Percentiles rank a stretch among this genome's conserved stretches.
phyloP scores from a whole-genome alignment of 2,329 filamentous ascomycete genomes.

The Pseudogymnoascus sp. region DNA sequence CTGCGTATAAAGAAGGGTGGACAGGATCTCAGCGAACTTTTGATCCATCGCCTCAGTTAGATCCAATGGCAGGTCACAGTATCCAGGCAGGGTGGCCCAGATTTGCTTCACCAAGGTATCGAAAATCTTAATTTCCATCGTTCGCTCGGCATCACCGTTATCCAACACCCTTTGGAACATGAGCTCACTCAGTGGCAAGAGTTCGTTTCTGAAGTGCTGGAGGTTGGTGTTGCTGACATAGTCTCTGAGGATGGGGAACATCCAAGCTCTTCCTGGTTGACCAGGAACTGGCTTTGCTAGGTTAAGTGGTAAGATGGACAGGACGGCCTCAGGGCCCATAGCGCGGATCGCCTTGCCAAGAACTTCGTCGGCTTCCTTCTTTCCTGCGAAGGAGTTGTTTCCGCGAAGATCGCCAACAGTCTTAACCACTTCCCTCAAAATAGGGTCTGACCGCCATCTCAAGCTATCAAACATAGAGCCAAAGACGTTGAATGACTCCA shows the following conservation, averaged over 20 bases:
- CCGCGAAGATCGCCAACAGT: slow-evolving; percentile 79
- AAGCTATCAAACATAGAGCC: slow-evolving; percentile 80
- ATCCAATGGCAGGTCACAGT: slow-evolving; percentile 87
- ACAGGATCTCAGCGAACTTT: slow-evolving; percentile 77
- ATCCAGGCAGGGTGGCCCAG: slow-evolving; percentile 88
- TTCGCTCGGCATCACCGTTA: slow-evolving; percentile 75
- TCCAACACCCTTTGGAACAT: slow-evolving; percentile 87
- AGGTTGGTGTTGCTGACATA: slow-evolving; percentile 83
- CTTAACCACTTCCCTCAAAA: slow-evolving; percentile 67
- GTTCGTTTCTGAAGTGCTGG: slow-evolving; percentile 73
- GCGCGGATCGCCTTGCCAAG: slow-evolving; percentile 80
- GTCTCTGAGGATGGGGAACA: slow-evolving; percentile 85
- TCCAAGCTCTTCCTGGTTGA: slow-evolving; percentile 83
- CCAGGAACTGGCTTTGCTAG: slow-evolving; percentile 68
- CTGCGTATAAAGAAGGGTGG: slow-evolving; percentile 89
- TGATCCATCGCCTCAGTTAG: slow-evolving; percentile 72
- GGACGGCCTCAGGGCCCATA: slow-evolving; percentile 80
- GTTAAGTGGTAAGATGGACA: slow-evolving; percentile 79
- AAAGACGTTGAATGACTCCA: slow-evolving; percentile 86
- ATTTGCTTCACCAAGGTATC: slow-evolving; percentile 94
- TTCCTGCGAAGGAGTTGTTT: slow-evolving; percentile 82
- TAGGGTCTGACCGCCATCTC: slow-evolving; percentile 75
- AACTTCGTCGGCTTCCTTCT: slow-evolving; percentile 89
- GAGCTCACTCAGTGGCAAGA: slow-evolving; percentile 80
- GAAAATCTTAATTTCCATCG: slow-evolving; percentile 94